phyloP scores from a whole-genome alignment of 805 yeast species.

The Hanseniaspora lachancei region DNA sequence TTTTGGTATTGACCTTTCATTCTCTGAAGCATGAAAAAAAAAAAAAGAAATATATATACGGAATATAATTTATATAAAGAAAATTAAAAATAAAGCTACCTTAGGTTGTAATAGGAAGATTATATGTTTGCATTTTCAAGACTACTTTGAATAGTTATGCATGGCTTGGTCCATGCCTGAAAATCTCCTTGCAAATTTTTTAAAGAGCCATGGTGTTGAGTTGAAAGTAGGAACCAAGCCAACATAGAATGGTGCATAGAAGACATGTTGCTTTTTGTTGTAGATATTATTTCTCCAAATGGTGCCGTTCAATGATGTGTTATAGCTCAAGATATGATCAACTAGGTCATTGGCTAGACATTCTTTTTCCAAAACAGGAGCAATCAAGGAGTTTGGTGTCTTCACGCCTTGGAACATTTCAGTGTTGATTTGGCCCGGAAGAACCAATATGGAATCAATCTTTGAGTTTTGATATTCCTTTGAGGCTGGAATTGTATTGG shows the following conservation, averaged over 20 bases:
- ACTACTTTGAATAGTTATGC: not conserved
- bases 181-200: conserved; percentile 29
- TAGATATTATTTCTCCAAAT: conserved; percentile 44
- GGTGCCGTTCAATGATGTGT: conserved; percentile 51
- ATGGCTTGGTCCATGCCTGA: conserved; percentile 49
- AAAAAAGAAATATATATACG: not conserved
- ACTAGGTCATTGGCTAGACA: conserved; percentile 51
- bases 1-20: not conserved
- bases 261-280: conserved; percentile 52
- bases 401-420: conserved; percentile 56
- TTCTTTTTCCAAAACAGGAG: conserved; percentile 67
- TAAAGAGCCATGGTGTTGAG: conserved; percentile 53
- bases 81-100: not conserved
- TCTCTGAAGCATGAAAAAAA: too few relatives aligned
- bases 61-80: not conserved
- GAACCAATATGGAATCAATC: conserved; percentile 57
- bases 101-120: too few relatives aligned
- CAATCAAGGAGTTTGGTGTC: conserved; percentile 63
- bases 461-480: conserved; percentile 46
- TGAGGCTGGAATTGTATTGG: not conserved
- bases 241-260: conserved; percentile 66
- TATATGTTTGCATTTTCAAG: not conserved
- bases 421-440: conserved; percentile 81
- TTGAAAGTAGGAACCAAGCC: conserved; percentile 59
- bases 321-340: conserved; percentile 44